These are phyloP conservation scores for Scenedesmus sp. DNA, from an alignment of 163 green algal species.

Conservation along the genomic window DNA sequence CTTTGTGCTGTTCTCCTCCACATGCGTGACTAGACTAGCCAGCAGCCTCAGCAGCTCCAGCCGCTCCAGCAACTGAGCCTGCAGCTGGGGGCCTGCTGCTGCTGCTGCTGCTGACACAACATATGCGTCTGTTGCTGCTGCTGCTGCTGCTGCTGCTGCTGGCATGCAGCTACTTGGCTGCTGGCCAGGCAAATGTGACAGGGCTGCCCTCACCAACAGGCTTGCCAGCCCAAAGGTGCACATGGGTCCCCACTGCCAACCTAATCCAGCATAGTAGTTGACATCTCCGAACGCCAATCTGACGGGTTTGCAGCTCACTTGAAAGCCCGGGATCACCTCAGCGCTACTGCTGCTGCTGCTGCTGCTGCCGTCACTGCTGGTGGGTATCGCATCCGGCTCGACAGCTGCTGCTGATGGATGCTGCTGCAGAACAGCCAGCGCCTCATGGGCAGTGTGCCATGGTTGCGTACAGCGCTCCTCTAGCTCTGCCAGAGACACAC, in stretches of 20 bases:
- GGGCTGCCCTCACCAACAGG: background rate
- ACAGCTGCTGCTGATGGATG: background rate
- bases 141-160: background rate
- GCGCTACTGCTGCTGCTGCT: background rate
- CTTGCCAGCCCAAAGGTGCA: background rate
- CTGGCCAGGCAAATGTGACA: background rate
- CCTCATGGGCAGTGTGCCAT: background rate
- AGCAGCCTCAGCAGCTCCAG: background rate
- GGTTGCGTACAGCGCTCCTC: background rate
- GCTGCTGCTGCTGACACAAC: too few species aligned
- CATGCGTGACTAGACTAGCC: background rate
- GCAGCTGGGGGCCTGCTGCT: background rate
- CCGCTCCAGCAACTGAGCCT: background rate
- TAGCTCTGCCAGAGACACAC: background rate
- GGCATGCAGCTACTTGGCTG: background rate
- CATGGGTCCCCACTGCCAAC: background rate
- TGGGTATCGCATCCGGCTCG: background rate
- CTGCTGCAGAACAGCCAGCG: background rate
- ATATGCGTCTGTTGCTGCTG: background rate
- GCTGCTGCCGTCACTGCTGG: background rate
- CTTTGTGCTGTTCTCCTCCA: background rate
- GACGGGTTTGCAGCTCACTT: background rate
- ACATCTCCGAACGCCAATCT: background rate
- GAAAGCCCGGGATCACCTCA: background rate
- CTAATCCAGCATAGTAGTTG: background rate